phyloP scores from a whole-genome alignment of 495 filamentous ascomycete genomes.

The Penicillium paxilli region DNA sequence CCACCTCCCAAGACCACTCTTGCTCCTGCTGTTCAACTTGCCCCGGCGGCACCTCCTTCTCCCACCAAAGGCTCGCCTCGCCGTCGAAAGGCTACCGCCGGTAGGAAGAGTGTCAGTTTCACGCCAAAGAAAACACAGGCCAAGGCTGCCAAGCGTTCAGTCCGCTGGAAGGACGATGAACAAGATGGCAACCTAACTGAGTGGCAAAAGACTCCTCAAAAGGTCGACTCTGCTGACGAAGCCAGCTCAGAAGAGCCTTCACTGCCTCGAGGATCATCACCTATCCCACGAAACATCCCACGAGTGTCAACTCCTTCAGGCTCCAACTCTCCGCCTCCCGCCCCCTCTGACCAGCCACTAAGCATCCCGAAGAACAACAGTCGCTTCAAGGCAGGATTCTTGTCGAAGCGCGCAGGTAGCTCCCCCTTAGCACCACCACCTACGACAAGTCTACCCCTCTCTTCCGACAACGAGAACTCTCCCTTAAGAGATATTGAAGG shows the following conservation, averaged over 20 bases:
- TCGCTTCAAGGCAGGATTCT: constrained; percentile 88
- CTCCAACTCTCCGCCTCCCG: constrained; percentile 32
- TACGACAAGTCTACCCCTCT: constrained; percentile 57
- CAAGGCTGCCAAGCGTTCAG: constrained; percentile 66
- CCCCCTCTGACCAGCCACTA: constrained; percentile 32
- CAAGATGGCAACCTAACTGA: constrained; percentile 81
- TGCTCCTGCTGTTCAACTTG: constrained; percentile 31
- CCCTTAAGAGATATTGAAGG: constrained; percentile 67
- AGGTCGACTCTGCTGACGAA: constrained; percentile 40
- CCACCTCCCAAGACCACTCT: constrained; percentile 28
- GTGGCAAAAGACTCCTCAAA: constrained; percentile 59
- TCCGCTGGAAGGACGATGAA: constrained; percentile 92
- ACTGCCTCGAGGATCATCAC: constrained; percentile 42
- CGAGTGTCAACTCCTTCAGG: constrained; percentile 35
- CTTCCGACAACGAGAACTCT: constrained; percentile 57
- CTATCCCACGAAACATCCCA: constrained; percentile 44
- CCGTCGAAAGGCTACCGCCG: constrained; percentile 66
- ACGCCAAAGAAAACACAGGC: constrained; percentile 75
- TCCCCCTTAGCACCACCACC: constrained; percentile 65
- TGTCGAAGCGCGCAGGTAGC: constrained; percentile 69
- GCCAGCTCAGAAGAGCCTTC: constrained; percentile 47
- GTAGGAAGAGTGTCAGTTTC: constrained; percentile 79
- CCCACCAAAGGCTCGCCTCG: constrained; percentile 76
- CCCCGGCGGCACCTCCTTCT: constrained; percentile 44
- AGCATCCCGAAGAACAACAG: constrained; percentile 59